Conservation (phyloP, 2,329 filamentous ascomycete genomes). For the Ophiostoma pallidulum region DNA sequence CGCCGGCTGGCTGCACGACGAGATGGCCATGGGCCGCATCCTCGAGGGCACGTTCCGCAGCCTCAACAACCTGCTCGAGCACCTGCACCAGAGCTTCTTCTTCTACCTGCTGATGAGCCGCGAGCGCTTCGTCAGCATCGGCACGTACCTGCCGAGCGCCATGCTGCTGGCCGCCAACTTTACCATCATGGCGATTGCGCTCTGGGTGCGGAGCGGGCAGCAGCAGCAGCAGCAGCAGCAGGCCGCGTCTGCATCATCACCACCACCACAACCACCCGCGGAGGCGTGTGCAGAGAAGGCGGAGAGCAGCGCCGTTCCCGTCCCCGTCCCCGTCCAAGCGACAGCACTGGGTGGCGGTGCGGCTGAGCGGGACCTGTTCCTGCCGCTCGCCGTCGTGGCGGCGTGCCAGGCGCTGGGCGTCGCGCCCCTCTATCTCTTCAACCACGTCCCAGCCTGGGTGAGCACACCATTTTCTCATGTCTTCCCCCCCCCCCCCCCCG, state of each 20-base stretch:
- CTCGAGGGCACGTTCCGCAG: slow-evolving; percentile 87
- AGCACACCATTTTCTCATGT: too few relatives aligned
- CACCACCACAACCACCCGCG: too few relatives aligned
- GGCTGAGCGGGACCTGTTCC: slow-evolving; percentile 57
- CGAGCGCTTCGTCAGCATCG: slow-evolving; percentile 93
- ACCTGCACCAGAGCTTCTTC: slow-evolving; percentile 98
- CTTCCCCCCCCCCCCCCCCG: too few relatives aligned
- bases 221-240: slow-evolving; percentile 23
- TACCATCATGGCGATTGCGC: slow-evolving; percentile 83
- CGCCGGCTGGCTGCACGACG: slow-evolving; percentile 92
- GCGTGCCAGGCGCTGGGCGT: slow-evolving; percentile 67
- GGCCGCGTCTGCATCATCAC: too few relatives aligned
- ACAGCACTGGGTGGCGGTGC: slow-evolving; percentile 11
- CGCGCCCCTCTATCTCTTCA: slow-evolving; percentile 79
- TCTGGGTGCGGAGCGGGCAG: slow-evolving; percentile 86
- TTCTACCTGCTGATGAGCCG: slow-evolving; percentile 92
- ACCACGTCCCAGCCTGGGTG: slow-evolving; percentile 58
- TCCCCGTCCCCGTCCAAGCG: slow-evolving; percentile 14
- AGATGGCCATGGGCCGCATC: slow-evolving; percentile 86
- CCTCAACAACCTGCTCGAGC: slow-evolving; percentile 91
- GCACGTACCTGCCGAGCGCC: slow-evolving; percentile 93
- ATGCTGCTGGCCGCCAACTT: slow-evolving; percentile 95
- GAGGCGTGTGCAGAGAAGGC: slow-evolving; percentile 22
- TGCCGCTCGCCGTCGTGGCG: slow-evolving; percentile 65
- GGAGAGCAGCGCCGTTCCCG: too few relatives aligned